phyloP scores from a whole-genome alignment of 176 grass and related monocot species.

The Zoysia japonica region DNA sequence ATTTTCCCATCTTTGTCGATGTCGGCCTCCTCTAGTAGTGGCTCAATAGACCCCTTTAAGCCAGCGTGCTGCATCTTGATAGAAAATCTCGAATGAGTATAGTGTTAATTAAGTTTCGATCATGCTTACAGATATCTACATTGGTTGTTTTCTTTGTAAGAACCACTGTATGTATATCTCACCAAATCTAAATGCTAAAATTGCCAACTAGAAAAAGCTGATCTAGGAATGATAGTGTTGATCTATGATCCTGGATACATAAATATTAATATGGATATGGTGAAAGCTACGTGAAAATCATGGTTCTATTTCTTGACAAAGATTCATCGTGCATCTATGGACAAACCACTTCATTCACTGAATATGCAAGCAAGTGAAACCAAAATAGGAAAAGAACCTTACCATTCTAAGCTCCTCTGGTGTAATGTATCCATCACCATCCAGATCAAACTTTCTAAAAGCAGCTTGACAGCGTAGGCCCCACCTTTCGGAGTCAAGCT shows the following conservation, averaged over 20 bases:
- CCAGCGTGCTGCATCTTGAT: constrained; percentile 69
- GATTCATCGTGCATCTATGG: neutral
- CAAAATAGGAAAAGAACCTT: constrained; percentile 44
- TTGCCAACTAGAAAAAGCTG: neutral
- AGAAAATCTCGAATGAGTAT: constrained; percentile 36
- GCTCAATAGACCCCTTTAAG: constrained; percentile 82
- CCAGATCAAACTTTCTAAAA: constrained; percentile 93
- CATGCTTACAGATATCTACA: neutral
- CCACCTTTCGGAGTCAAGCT: constrained; percentile 87
- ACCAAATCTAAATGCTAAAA: constrained; percentile 13
- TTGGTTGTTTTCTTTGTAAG: neutral
- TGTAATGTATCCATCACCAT: constrained; percentile 94
- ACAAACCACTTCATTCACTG: constrained; percentile 8
- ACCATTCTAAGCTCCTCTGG: constrained; percentile 99
- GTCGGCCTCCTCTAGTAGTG: constrained; percentile 81
- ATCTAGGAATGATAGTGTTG: neutral
- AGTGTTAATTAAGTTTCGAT: neutral
- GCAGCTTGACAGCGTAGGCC: constrained; percentile 78
- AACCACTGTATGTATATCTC: neutral
- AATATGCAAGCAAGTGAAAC: constrained; percentile 17
- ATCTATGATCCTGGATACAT: neutral
- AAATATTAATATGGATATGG: neutral
- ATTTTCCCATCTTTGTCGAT: constrained; percentile 89
- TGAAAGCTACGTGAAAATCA: neutral
- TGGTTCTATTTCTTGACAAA: neutral